Evolutionary conservation across 2,329 filamentous ascomycete genomes (phyloP).

Genomic region (Botrytis elliptica): DNA sequence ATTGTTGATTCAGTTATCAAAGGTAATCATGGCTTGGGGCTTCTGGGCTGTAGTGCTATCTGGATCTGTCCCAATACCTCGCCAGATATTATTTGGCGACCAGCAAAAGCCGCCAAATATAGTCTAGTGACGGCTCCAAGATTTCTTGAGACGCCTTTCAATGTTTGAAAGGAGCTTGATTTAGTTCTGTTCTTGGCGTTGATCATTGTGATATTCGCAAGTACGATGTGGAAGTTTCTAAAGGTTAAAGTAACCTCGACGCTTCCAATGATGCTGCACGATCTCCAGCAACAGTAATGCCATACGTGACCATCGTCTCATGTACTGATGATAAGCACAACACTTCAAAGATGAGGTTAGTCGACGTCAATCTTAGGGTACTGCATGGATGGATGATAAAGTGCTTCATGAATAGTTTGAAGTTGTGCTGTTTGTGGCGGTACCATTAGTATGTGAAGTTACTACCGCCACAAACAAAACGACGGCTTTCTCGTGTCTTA

Average conservation of each 20-base stretch:
- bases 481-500: not conserved
- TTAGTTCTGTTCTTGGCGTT: constrained; percentile 44
- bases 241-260: constrained; percentile 12
- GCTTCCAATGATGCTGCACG: constrained; percentile 25
- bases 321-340: constrained; percentile 4
- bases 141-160: constrained; percentile 48
- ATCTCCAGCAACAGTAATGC: constrained; percentile 24
- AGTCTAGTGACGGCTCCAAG: constrained; percentile 51
- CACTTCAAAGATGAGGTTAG: not conserved
- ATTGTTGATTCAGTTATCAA: constrained; percentile 5
- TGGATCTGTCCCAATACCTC: constrained; percentile 15
- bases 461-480: not conserved
- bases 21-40: not conserved
- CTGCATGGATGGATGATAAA: not conserved
- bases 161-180: constrained; percentile 51
- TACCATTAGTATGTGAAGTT: not conserved
- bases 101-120: constrained; percentile 42
- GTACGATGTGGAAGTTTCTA: constrained; percentile 33
- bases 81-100: constrained; percentile 22
- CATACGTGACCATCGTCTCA: not conserved
- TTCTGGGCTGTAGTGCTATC: constrained; percentile 2
- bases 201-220: constrained; percentile 50
- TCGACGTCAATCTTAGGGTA: not conserved
- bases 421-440: not conserved
- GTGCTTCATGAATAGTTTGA: not conserved